A percentile compares a stretch with the other conserved stretches of the same genome.
These are phyloP conservation scores for Stachybotrys chlorohalonatus DNA, from an alignment of 2,329 filamentous ascomycete genomes.

Conservation along the genomic window DNA sequence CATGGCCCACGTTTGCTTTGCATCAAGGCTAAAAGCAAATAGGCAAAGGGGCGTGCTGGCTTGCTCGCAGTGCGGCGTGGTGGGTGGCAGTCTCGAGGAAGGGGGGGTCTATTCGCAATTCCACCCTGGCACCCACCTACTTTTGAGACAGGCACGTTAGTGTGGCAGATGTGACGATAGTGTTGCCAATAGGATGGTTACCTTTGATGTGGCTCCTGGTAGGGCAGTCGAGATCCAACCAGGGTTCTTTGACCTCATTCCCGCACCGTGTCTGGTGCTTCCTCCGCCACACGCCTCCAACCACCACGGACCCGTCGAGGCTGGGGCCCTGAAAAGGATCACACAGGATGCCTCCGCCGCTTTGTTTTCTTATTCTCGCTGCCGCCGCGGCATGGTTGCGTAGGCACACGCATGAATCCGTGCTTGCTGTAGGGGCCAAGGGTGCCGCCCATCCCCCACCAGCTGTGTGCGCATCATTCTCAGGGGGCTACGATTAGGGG, in stretches of 20 bases:
- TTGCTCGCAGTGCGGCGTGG: background rate
- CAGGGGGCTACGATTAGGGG: background rate
- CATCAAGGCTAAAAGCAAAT: background rate
- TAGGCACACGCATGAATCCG: background rate
- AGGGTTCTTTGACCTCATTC: too few relatives aligned
- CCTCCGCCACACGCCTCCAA: background rate
- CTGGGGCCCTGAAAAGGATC: background rate
- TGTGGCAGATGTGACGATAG: background rate
- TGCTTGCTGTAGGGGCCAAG: background rate
- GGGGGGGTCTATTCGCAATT: background rate
- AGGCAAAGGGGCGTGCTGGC: background rate
- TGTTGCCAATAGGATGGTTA: background rate
- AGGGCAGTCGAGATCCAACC: background rate
- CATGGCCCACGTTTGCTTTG: background rate
- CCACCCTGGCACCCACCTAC: background rate
- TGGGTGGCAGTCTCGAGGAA: background rate
- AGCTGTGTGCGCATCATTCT: background rate
- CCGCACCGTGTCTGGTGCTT: background rate
- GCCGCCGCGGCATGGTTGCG: background rate
- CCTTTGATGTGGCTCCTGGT: background rate
- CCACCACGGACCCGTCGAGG: background rate
- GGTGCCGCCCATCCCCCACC: background rate
- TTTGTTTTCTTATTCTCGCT: background rate
- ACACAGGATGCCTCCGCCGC: background rate
- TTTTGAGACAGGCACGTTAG: background rate